Evolutionary conservation across 768 basidiomycete species (phyloP), one percentile per base, ranked within the genome.

Genomic region (Calocybe cyanea): DNA sequence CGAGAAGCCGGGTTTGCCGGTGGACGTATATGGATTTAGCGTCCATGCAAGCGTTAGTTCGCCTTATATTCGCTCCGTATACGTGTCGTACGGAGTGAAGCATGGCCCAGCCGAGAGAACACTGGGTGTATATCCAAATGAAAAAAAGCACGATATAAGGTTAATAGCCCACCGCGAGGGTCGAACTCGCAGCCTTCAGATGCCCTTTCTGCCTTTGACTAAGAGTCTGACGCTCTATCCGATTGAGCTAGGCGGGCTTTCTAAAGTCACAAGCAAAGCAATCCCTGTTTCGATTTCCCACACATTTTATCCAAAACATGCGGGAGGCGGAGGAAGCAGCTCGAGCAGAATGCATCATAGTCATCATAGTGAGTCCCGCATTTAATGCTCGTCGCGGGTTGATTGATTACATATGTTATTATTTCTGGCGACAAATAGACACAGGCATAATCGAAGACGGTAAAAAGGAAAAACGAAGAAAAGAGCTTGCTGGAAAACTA

Each of bases 151-250:
- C 7, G 9, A 39, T 14, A 24, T 21, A n/a, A n/a, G 14, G 11
- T 23, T 31, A 20, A 30, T 80, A 83, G 82, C 81, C 82, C 82
- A 83, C 80, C 81, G 81, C 82, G 82, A 80, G 82, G 81, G 74
- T 84, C 82, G 81, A 83, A 84, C 82, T 81, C 81, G 81, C 82
- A 83, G 79, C 82, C 81, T 83, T 83, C 79, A 84, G 82, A 83
- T 83, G 18, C 24, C 14, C 36, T 6, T n/a, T 28, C 9, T 34
- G 1, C 48, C 18, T 15, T 24, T 2, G n/a, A 15, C n/a, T 46
- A 53, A 53, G 48, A 77, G 76, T 76, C 74, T 75, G 74, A 76
- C 75, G 76, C 76, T 77, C 76, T 77, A 76, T 72, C 76, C 76
- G 72, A 77, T 77, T 78, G 76, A 78, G 76, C 76, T 77, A 77